A percentile compares a stretch with the other conserved stretches of the same genome.
phyloP scores from a whole-genome alignment of 164 flowering plant species.

The Sedum album region DNA sequence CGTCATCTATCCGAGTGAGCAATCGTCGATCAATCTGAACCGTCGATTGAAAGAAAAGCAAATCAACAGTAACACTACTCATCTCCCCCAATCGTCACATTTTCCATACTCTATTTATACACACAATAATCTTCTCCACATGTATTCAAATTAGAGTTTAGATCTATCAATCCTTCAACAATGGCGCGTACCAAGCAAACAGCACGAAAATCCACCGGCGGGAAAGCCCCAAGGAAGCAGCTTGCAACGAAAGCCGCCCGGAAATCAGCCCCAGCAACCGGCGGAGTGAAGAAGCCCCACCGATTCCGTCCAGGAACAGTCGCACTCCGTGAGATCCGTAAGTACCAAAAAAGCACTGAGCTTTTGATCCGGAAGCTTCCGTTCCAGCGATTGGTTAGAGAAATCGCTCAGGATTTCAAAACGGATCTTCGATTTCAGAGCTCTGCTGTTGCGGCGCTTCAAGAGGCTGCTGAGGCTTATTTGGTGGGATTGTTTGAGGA shows the following conservation, averaged over 20 bases:
- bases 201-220: no score
- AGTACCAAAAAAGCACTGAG: not conserved
- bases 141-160: no score
- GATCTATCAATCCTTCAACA: no score
- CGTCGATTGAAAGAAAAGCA: no score
- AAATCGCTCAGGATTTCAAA: not conserved
- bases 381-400: not conserved
- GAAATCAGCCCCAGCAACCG: not conserved
- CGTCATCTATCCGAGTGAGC: no score
- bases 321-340: not conserved
- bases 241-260: not conserved
- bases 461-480: not conserved
- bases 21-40: no score
- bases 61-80: no score
- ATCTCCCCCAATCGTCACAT: no score
- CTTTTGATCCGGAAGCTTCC: not conserved
- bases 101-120: no score
- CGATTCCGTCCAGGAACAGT: not conserved
- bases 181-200: no score
- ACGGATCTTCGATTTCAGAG: not conserved
- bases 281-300: not conserved
- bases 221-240: no score
- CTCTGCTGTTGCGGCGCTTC: not conserved
- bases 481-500: not conserved
- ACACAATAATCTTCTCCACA: no score